These are phyloP conservation scores for Abelmoschus esculentus DNA, from an alignment of 345 rosid species.

Conservation along the genomic window DNA sequence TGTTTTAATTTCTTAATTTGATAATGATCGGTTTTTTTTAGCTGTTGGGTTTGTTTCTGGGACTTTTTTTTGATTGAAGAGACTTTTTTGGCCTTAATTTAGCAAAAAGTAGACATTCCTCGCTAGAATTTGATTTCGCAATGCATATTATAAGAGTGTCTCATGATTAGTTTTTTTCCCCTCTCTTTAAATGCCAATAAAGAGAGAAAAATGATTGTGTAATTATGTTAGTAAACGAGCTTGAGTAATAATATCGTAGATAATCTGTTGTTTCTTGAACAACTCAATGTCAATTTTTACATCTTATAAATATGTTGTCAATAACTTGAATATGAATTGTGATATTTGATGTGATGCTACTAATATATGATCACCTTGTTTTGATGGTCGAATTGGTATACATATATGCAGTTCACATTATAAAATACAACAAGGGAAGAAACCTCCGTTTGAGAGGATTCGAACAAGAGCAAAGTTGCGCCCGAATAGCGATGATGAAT, in stretches of 20 bases:
- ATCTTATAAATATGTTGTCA: neutral
- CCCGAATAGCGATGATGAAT: slow-evolving; percentile 31
- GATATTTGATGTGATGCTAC: neutral
- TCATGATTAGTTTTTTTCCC: neutral
- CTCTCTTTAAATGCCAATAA: neutral
- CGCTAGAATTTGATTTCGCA: neutral
- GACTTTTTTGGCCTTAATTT: neutral
- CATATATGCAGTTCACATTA: slow-evolving; percentile 27
- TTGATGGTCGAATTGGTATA: neutral
- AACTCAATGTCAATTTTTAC: neutral
- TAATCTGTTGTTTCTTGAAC: no score
- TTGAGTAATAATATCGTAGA: no score
- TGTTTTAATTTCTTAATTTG: no score
- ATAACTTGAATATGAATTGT: neutral
- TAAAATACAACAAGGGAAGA: slow-evolving; percentile 47
- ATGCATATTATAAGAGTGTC: neutral
- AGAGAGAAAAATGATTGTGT: neutral
- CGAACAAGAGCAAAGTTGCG: slow-evolving; percentile 29
- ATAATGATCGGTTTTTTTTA: neutral
- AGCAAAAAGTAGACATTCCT: neutral
- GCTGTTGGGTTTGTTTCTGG: neutral
- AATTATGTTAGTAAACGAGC: neutral
- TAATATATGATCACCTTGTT: neutral
- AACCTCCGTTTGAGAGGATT: slow-evolving; percentile 36
- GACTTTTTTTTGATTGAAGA: neutral